Base-by-base conservation (phyloP, 306 rosid genomes). In the Vigna trinervia region DNA sequence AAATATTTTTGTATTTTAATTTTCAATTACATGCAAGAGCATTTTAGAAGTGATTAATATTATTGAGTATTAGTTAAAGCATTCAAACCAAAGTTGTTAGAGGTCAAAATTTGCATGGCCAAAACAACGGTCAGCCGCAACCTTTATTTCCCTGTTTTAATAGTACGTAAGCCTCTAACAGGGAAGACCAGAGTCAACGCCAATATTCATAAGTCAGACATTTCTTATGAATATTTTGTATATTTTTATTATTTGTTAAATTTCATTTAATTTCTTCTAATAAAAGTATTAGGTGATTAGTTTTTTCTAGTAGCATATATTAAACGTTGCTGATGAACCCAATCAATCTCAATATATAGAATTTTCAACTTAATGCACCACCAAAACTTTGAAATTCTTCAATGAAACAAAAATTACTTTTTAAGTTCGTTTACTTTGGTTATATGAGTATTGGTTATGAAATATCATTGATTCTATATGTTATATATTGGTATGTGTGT, bases 51-150 rank as follows among this genome's bases (percentile, higher is more conserved):
- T 41, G 46, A 60, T 12, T 30, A 26, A 63, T 50, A 12, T 5
- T 32, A 32, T 8, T 19, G 30, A 47, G 14, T 10, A 43, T 43
- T 10, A 43, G 0, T 43, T 45, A 45, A 34, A 45, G 5, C 67
- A 56, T 38, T 56, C 19, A 28, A 54, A 58, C 36, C 0, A 19
- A 72, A 20, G 50, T 12, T 1, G 15, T 17, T 1, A 6, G 15
- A 39, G 14, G 48, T 43, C 48, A 43, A 74, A 13, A 20, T 5
- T 2, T 38, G 39, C 39, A 54, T 54, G 65, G 52, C 20, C 23
- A 20, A 7, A 41, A 41, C 69, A 59, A 26, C 69, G 58, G 78
- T 58, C 69, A 22, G n/a, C 15, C 5, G 15, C n/a, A 58, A 26
- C 38, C 8, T 30, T 8, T 20, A 8, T 20, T 13, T 20, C 4